phyloP scores from a whole-genome alignment of 2,329 filamentous ascomycete species.

The Aspergillus quadricinctus region DNA sequence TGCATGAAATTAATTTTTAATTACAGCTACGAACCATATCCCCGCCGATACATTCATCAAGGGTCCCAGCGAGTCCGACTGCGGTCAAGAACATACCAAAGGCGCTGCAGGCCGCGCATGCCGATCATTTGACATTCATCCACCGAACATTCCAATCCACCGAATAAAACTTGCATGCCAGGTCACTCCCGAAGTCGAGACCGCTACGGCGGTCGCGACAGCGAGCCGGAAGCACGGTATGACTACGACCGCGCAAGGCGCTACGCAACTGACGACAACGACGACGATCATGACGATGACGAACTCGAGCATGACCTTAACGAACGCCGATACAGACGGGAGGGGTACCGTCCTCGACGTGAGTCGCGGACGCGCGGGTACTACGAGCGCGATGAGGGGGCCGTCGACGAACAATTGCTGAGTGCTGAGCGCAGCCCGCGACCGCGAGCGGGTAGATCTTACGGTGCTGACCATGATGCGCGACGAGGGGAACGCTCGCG shows the following conservation, averaged over 20 bases:
- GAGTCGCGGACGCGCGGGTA: slow-evolving; percentile 17
- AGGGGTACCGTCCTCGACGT: slow-evolving; percentile 16
- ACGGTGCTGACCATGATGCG: slow-evolving; percentile 1
- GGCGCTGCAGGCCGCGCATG: background rate
- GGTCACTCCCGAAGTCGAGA: slow-evolving; percentile 31
- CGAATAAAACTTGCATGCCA: slow-evolving; percentile 21
- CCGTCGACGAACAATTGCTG: slow-evolving; percentile 13
- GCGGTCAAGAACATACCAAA: background rate
- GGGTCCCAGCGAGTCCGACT: background rate
- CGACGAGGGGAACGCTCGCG: slow-evolving; percentile 25
- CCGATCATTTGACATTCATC: background rate
- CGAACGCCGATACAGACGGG: slow-evolving; percentile 20
- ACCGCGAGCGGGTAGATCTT: background rate
- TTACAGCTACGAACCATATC: background rate
- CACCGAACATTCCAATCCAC: background rate
- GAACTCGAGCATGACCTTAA: slow-evolving; percentile 16
- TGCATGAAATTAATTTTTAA: background rate
- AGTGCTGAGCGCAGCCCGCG: slow-evolving; percentile 9
- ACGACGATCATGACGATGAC: slow-evolving; percentile 19
- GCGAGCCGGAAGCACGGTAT: slow-evolving; percentile 14
- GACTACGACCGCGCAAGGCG: slow-evolving; percentile 8
- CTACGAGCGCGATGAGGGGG: slow-evolving; percentile 15
- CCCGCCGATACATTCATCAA: background rate
- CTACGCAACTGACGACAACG: slow-evolving; percentile 20
- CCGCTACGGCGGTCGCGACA: slow-evolving; percentile 23